Evolutionary conservation across 805 yeast species (phyloP), one percentile per base, ranked within the genome.

Genomic region (Cyberlindnera maritima): DNA sequence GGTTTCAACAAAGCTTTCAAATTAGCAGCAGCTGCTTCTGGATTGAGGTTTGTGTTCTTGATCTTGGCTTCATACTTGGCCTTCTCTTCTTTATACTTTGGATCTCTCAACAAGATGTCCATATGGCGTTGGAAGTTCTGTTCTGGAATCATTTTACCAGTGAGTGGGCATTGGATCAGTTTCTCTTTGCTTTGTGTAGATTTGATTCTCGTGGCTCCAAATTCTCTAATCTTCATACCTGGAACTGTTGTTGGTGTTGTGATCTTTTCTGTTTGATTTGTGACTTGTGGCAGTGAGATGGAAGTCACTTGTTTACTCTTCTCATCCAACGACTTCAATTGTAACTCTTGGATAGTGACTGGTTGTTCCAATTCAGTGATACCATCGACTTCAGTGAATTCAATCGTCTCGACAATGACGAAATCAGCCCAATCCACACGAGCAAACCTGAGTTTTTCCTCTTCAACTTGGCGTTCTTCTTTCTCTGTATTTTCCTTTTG

Each of bases 351-450:
- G 39, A 83, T 67, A 3, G 73, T 68, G 42, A 85, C 60, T 0
- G 96, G 88, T 10, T 60, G 56, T 0, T 77, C 72, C 33, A 62
- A 66, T 42, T 80, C 84, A 4, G 79, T 73, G 11, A 75, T 77
- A 49, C 74, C 71, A 61, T 83, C 90, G 7, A 78, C 64, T 2
- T 79, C 81, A 14, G 79, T 78, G 54, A 89, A 84, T 41, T 75
- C 80, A 13, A 90, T 71, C 2, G 83, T 80, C 41, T 82, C 88
- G 8, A 88, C 84, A 15, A 88, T 71, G 2, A 75, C 71, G 60
- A 91, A 92, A 52, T 86, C 88, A 46, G 83, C 82, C 99, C 99
- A 92, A 65, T 91, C 90, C 19, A 89, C 82, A 10, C 85, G 77
- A 0, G 91, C 88, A 65, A 75, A 88, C 36, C 77, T 82, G 5